Conservation (phyloP, 2,329 filamentous ascomycete species). For the Annulohypoxylon truncatum region DNA sequence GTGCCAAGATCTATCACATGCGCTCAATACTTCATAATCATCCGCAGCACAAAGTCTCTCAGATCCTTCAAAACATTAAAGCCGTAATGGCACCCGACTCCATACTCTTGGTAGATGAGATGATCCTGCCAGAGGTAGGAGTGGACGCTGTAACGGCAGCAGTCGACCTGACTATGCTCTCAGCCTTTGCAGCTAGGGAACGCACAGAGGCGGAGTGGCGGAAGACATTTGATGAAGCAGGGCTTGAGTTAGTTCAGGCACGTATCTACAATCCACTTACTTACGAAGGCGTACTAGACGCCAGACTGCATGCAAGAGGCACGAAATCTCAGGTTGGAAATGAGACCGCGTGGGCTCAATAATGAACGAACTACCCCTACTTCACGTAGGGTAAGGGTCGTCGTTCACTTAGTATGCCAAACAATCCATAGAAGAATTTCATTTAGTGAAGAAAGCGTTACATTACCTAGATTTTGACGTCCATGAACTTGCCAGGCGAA, state of each 20-base stretch:
- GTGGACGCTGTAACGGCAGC: neutral
- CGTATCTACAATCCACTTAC: conserved; percentile 22
- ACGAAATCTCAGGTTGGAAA: too few species aligned
- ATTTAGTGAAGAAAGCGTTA: too few species aligned
- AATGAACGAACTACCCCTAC: too few species aligned
- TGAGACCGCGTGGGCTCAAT: too few species aligned
- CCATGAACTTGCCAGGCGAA: too few species aligned
- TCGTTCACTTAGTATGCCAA: too few species aligned
- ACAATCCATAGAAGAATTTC: too few species aligned
- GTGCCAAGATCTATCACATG: conserved; percentile 41
- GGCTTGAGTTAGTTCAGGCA: conserved; percentile 15
- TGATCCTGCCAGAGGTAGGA: conserved; percentile 30
- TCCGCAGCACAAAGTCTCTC: conserved; percentile 11
- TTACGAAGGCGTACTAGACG: conserved; percentile 32
- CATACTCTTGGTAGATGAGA: conserved; percentile 39
- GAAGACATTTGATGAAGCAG: conserved; percentile 25
- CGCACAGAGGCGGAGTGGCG: conserved; percentile 33
- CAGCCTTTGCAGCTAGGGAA: conserved; percentile 26
- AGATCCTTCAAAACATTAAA: conserved; percentile 25
- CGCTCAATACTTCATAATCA: conserved; percentile 37
- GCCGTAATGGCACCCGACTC: conserved; percentile 33
- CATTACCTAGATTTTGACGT: too few species aligned
- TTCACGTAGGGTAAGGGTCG: too few species aligned
- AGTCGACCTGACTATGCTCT: conserved; percentile 39
- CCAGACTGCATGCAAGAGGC: too few species aligned